Evolutionary conservation across 129 eudicot species (phyloP).

Genomic region (Apium graveolens): DNA sequence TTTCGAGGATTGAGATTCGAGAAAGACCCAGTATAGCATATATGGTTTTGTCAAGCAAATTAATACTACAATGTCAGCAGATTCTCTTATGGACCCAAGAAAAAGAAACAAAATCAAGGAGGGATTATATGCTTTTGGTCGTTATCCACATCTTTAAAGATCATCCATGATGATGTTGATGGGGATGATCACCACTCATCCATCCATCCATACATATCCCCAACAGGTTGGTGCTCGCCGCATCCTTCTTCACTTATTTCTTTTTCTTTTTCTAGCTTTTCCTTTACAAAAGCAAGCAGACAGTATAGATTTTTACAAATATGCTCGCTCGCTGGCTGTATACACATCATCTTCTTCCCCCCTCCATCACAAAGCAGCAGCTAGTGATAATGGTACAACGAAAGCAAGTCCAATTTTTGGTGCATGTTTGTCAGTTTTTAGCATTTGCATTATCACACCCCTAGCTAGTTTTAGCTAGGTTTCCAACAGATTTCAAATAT

Average conservation of each 20-base stretch:
- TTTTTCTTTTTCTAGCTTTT: background rate
- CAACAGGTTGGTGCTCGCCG: slow-evolving; percentile 6
- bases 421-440: background rate
- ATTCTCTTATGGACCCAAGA: background rate
- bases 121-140: background rate
- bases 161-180: background rate
- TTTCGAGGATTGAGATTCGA: background rate
- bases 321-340: background rate
- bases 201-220: slow-evolving; percentile 1
- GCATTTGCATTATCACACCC: background rate
- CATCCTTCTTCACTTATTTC: background rate
- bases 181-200: background rate
- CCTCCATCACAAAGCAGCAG: background rate
- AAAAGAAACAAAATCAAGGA: background rate
- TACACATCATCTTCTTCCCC: background rate
- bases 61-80: background rate
- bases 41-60: background rate
- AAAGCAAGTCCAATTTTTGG: background rate
- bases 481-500: background rate
- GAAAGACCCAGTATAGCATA: background rate
- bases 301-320: too few species aligned
- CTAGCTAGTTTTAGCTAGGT: background rate
- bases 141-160: slow-evolving; percentile 4
- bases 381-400: background rate
- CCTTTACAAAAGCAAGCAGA: background rate